These are phyloP conservation scores for Melanomma pulvis-pyrius DNA, from an alignment of 495 filamentous ascomycete genomes.

Conservation along the genomic window DNA sequence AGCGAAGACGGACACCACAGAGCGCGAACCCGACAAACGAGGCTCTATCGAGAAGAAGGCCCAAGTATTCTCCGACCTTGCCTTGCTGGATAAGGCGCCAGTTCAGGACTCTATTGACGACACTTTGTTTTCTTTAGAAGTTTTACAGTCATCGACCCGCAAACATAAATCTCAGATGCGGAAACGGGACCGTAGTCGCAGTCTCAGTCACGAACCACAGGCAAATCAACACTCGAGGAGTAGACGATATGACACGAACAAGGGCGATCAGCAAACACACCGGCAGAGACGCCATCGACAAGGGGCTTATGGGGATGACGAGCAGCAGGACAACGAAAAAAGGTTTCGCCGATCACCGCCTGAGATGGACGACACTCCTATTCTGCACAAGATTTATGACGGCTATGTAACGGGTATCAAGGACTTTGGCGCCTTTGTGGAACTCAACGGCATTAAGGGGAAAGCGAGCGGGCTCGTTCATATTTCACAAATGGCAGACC, in stretches of 20 bases:
- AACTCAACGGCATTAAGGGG: background rate
- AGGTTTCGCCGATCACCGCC: background rate
- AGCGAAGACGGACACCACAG: background rate
- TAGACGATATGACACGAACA: background rate
- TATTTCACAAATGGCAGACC: conserved; percentile 1
- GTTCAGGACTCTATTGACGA: background rate
- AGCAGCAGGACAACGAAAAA: background rate
- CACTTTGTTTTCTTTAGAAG: background rate
- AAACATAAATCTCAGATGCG: background rate
- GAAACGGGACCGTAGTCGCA: background rate
- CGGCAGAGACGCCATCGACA: conserved; percentile 1
- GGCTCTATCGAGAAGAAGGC: background rate
- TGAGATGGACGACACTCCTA: background rate
- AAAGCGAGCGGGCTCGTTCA: background rate
- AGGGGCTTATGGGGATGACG: background rate
- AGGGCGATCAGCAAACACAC: background rate
- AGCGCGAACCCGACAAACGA: background rate
- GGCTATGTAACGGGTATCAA: background rate
- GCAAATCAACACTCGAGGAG: conserved; percentile 5
- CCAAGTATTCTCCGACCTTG: background rate
- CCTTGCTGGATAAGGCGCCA: background rate
- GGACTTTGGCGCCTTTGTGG: background rate
- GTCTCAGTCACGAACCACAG: background rate
- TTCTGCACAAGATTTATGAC: background rate
- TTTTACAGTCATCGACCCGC: background rate